Percentiles rank a stretch among this genome's conserved stretches.
phyloP scores from a whole-genome alignment of 768 basidiomycete species.

The Coprinopsis sp. region DNA sequence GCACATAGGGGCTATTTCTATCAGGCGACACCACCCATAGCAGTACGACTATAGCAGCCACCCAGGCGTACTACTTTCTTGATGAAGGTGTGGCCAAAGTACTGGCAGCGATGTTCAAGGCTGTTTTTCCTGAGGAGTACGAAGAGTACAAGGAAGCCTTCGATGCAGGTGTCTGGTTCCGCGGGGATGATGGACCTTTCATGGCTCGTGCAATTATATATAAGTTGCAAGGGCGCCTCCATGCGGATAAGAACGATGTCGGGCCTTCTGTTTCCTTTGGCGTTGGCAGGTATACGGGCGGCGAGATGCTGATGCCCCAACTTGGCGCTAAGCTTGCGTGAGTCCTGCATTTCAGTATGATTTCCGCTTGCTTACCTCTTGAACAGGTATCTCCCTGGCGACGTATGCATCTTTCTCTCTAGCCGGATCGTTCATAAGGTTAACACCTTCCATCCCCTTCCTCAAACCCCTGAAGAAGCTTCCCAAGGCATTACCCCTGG shows the following conservation, averaged over 20 bases:
- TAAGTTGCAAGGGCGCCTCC: slow-evolving; percentile 1
- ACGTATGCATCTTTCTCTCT: slow-evolving; percentile 11
- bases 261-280: slow-evolving; percentile 10
- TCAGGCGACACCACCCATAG: slow-evolving; percentile 3
- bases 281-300: slow-evolving; percentile 7
- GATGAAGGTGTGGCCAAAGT: not conserved
- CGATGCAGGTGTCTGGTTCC: slow-evolving; percentile 1
- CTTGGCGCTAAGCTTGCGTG: slow-evolving; percentile 11
- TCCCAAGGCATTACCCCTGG: slow-evolving; percentile 7
- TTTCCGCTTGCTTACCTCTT: not conserved
- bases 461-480: not conserved
- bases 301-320: slow-evolving; percentile 13
- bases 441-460: not conserved
- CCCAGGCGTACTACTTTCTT: slow-evolving; percentile 1
- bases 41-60: slow-evolving; percentile 1
- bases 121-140: not conserved
- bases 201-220: slow-evolving; percentile 2
- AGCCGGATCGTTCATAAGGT: slow-evolving; percentile 10
- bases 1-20: slow-evolving; percentile 10
- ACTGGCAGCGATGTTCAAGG: slow-evolving; percentile 3
- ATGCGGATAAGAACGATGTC: slow-evolving; percentile 7
- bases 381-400: slow-evolving; percentile 10
- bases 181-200: slow-evolving; percentile 1
- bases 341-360: not conserved
- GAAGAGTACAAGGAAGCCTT: not conserved